Evolutionary conservation across 2,329 filamentous ascomycete species (phyloP).

Genomic region (Alternaria consortialis): DNA sequence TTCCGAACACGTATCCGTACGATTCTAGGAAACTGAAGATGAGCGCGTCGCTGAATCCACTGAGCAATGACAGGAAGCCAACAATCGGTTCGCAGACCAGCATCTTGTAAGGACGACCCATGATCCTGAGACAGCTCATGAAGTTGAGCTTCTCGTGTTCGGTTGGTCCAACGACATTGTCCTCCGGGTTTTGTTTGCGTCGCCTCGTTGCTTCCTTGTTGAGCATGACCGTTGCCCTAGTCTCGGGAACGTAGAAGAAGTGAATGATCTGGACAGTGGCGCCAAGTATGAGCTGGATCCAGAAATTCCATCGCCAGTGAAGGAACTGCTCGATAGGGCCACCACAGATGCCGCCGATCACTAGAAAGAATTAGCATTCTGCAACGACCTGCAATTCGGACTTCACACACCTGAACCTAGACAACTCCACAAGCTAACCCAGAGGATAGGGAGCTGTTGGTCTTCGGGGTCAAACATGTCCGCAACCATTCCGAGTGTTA

Average conservation of each 20-base stretch:
- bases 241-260: constrained; percentile 76
- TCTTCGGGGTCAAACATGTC: constrained; percentile 67
- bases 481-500: constrained; percentile 70
- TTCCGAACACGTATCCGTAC: constrained; percentile 71
- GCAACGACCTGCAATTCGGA: too few relatives aligned
- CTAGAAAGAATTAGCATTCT: constrained; percentile 62
- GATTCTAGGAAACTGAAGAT: constrained; percentile 83
- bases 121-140: constrained; percentile 57
- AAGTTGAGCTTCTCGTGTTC: constrained; percentile 57
- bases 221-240: constrained; percentile 77
- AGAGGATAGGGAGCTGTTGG: constrained; percentile 73
- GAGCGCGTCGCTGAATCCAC: constrained; percentile 76
- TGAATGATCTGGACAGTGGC: constrained; percentile 73
- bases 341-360: constrained; percentile 81
- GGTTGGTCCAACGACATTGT: constrained; percentile 72
- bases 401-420: constrained; percentile 67
- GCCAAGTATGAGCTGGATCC: constrained; percentile 85
- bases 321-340: constrained; percentile 74
- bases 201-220: constrained; percentile 79
- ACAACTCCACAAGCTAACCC: constrained; percentile 66
- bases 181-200: constrained; percentile 60
- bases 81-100: constrained; percentile 79
- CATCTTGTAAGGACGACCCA: constrained; percentile 75
- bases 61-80: constrained; percentile 73
- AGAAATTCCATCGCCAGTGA: constrained; percentile 79